Base-by-base conservation (phyloP, 2,329 filamentous ascomycete species). In the Talaromyces sp. region DNA sequence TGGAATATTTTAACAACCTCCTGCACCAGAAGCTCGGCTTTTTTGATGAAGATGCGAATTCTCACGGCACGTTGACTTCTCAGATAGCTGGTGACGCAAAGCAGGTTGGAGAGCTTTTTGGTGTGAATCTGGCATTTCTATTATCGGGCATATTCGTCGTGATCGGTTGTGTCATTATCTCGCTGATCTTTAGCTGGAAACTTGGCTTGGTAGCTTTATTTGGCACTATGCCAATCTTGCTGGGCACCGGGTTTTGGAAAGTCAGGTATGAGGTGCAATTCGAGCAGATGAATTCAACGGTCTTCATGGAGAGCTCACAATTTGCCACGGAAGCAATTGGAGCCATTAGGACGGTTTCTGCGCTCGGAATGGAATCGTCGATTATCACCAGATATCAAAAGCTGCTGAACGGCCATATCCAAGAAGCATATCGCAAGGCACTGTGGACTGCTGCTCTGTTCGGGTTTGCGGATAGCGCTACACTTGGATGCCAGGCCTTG, bases 111-210 rank as follows among this genome's bases (percentile, higher is more conserved):
- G 83, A 85, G 65, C 70, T 85, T 3, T 73, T 85, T 19, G 82
- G 82, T 0, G 70, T 79, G 0, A 84, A 82, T 37, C 72, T 79
- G 22, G 75, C 74, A 8, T 75, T 83, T 57, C 81, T 87, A 1
- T 82, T 90, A 68, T 85, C 88, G 22, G 86, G 88, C 9, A 72
- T 89, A 24, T 88, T 91, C 72, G 89, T 85, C 58, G 76, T 93
- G 3, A 70, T 86, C 9, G 90, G 89, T 0, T 86, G 85, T 8
- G 76, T 91, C 14, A 79, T 83, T 50, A 89, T 93, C 60, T 83
- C 88, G 1, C 92, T 91, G 70, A 80, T 83, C 3, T 92, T 89
- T 72, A 88, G 89, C 1, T 93, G 91, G 91, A 93, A 92, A 73
- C 81, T 94, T 9, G 86, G 88, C 0, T 77, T 92, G 0, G 87